Evolutionary conservation across 169 alveolate species (phyloP), one percentile per base, ranked within the genome.

Genomic region (Eimeria acervulina): DNA sequence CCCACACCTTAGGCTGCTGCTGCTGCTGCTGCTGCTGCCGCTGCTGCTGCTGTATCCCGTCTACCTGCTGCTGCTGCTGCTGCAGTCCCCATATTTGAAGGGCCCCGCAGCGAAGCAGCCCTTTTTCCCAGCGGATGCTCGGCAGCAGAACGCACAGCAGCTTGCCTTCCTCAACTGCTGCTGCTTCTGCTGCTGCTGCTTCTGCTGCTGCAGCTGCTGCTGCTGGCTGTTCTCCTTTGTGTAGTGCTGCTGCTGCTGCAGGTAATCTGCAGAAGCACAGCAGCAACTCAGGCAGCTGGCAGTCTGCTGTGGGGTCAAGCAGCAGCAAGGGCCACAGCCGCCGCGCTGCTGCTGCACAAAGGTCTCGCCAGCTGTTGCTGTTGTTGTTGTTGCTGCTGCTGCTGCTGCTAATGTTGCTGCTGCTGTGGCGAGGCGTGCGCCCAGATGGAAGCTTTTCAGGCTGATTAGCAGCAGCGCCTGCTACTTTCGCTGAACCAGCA

Each of bases 261-360:
- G 91, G 91, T 5, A 38, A 51, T 15, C 47, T 81, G 91, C 91
- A 81, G 91, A 81, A 38, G 21, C 51, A 52, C 91, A 81, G 91
- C 68, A 81, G 52, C 68, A 81, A 3, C 91, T 81, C 66, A 44
- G 91, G 91, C 91, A 44, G 72, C 23, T n/a, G 42, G 91, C 91
- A 81, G 91, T 81, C 91, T 6, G 91, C 91, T 47, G n/a, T n/a
- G 23, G 91, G 91, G 19, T 81, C 72, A 51, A 81, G 91, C 91
- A 81, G 74, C 91, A 81, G 91, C 72, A 81, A 33, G 12, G 91
- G 74, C 74, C 91, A 44, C 72, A 81, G 72, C 91, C 74, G 40
- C 8, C 52, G 19, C 28, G 91, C 91, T 51, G 91, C 91, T 81
- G 91, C 91, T 81, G 91, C 85, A 40, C 33, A 15, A 26, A 26